Conservation (phyloP, 2,329 filamentous ascomycete species). For the Penicillium sp. region DNA sequence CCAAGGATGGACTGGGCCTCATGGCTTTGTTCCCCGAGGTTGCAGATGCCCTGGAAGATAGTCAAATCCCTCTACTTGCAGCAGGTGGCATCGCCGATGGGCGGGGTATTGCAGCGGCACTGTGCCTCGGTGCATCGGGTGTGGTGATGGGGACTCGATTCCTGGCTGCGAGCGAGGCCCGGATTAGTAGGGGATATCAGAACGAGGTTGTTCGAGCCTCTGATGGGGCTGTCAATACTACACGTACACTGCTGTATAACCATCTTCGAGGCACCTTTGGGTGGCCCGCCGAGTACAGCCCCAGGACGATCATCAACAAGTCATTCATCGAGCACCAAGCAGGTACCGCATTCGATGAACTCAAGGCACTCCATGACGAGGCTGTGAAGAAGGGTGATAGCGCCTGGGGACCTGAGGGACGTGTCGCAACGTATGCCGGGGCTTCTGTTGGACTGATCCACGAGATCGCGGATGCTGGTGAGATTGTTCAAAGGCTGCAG, state of each 20-base stretch:
- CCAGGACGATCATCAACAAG: conserved; percentile 60
- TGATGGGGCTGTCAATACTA: conserved; percentile 58
- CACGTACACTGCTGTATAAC: conserved; percentile 59
- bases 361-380: conserved; percentile 51
- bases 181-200: conserved; percentile 57
- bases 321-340: conserved; percentile 53
- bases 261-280: conserved; percentile 58
- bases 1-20: conserved; percentile 52
- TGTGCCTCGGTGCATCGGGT: conserved; percentile 58
- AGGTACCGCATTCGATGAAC: conserved; percentile 51
- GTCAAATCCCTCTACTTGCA: conserved; percentile 52
- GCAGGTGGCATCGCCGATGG: conserved; percentile 60
- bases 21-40: conserved; percentile 58
- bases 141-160: conserved; percentile 67
- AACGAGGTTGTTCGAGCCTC: conserved; percentile 54
- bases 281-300: conserved; percentile 65
- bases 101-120: conserved; percentile 54
- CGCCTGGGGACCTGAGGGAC: conserved; percentile 54
- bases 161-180: conserved; percentile 57
- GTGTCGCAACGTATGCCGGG: conserved; percentile 57
- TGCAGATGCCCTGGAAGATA: conserved; percentile 45
- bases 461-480: conserved; percentile 44
- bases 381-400: conserved; percentile 45
- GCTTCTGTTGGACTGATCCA: conserved; percentile 52
- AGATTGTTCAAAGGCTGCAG: conserved; percentile 43